Conservation (phyloP, 2,329 filamentous ascomycete genomes). For the Aspergillus arachidicola region DNA sequence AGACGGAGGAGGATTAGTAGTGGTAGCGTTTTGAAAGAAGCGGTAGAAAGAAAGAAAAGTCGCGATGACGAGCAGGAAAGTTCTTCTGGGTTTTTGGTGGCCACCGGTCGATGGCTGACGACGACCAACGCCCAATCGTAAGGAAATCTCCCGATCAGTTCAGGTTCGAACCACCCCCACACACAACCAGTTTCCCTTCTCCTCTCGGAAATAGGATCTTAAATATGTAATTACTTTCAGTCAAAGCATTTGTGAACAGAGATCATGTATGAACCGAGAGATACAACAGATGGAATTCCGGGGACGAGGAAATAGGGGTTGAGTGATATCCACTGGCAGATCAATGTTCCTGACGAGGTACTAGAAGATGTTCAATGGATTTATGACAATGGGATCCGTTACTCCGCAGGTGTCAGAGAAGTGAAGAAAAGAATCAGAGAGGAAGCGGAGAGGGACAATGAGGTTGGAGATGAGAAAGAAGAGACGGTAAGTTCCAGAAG, state of each 20-base stretch:
- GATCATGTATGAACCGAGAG: background rate
- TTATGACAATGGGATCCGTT: background rate
- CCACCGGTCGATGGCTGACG: slow-evolving; percentile 1
- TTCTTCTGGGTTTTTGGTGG: background rate
- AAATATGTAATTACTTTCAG: background rate
- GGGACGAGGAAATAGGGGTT: background rate
- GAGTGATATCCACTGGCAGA: background rate
- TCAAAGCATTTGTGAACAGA: background rate
- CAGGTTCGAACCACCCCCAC: background rate
- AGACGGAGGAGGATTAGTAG: background rate
- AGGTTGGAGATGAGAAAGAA: background rate
- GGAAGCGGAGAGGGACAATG: background rate
- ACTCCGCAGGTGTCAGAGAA: background rate
- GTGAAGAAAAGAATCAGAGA: background rate
- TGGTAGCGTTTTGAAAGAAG: background rate
- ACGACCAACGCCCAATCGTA: background rate
- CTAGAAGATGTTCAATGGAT: background rate
- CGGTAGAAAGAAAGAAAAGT: background rate
- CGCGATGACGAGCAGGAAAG: background rate
- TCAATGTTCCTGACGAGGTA: background rate
- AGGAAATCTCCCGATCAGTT: background rate
- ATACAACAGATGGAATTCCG: background rate
- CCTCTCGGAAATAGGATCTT: background rate
- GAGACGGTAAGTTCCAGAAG: background rate
- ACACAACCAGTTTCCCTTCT: background rate